phyloP scores from a whole-genome alignment of 176 grass and related monocot species.

The Triticum monococcum region DNA sequence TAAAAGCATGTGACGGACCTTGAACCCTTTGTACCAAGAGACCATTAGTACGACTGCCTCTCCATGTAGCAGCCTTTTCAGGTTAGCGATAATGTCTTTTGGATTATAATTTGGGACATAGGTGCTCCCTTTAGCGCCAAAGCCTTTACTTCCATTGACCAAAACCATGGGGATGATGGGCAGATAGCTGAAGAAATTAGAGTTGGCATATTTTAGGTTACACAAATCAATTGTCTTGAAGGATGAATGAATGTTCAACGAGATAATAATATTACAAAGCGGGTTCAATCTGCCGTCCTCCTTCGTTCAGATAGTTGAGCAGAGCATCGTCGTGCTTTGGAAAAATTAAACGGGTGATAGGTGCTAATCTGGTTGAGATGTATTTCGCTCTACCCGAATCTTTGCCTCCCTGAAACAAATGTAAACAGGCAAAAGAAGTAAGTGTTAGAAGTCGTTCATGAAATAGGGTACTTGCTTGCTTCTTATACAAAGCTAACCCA shows the following conservation, averaged over 20 bases:
- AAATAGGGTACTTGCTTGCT: not conserved
- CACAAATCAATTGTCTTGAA: not conserved
- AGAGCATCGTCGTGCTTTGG: constrained; percentile 80
- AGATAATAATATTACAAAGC: constrained; percentile 52
- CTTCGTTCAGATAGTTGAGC: constrained; percentile 77
- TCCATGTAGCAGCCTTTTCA: too few species aligned
- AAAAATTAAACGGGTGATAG: constrained; percentile 58
- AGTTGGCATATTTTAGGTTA: not conserved
- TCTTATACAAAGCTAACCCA: not conserved
- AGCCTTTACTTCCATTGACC: constrained; percentile 63
- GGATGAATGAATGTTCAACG: not conserved
- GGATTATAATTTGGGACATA: not conserved
- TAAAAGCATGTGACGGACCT: not conserved
- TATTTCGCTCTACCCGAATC: constrained; percentile 66
- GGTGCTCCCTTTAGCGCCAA: constrained; percentile 76
- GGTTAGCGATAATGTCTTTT: too few species aligned
- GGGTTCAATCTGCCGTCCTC: constrained; percentile 79
- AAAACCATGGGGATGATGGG: constrained; percentile 31
- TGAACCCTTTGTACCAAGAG: too few species aligned
- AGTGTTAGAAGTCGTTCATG: not conserved
- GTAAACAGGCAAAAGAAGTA: not conserved
- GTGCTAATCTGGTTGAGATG: constrained; percentile 59
- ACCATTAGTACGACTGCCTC: too few species aligned
- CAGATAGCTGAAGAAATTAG: constrained; percentile 55
- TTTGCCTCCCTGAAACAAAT: constrained; percentile 72